A percentile compares a stretch with the other conserved stretches of the same genome.
These are phyloP conservation scores for Paraphoma sp. DNA, from an alignment of 2,329 filamentous ascomycete species.

Conservation along the genomic window DNA sequence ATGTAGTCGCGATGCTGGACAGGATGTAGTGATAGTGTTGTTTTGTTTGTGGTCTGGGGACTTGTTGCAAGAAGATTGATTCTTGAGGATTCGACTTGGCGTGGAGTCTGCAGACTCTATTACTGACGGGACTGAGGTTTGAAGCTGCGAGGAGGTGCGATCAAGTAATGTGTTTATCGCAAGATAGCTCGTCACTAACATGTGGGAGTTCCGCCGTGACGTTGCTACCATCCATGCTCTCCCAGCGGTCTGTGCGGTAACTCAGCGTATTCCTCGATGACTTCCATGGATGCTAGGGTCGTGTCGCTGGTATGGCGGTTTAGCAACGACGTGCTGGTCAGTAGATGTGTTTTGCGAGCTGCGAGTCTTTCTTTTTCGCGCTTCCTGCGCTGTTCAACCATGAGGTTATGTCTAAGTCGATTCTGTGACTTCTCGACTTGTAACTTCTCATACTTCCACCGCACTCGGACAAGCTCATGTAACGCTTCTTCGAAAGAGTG, in stretches of 20 bases:
- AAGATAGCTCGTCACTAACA: too few species aligned
- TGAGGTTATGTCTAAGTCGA: neutral
- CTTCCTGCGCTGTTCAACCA: neutral
- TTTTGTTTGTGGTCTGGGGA: too few species aligned
- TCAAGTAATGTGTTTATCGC: neutral
- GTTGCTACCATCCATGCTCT: neutral
- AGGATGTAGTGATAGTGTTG: too few species aligned
- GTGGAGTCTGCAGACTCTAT: too few species aligned
- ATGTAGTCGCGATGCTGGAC: too few species aligned
- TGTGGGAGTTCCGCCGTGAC: too few species aligned
- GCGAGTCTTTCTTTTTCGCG: neutral
- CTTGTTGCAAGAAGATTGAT: too few species aligned
- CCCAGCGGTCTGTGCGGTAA: neutral
- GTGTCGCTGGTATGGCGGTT: neutral
- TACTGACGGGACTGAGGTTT: too few species aligned
- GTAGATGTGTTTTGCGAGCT: neutral
- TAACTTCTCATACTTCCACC: neutral
- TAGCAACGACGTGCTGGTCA: too few species aligned
- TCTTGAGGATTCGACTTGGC: too few species aligned
- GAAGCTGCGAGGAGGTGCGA: too few species aligned
- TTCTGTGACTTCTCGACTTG: neutral
- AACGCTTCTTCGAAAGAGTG: neutral
- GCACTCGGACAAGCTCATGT: neutral
- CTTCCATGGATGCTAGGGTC: neutral
- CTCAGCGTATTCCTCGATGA: neutral